These are phyloP conservation scores for Backusella westeae DNA, from an alignment of 192 early-diverging fungal genomes.

Conservation along the genomic window DNA sequence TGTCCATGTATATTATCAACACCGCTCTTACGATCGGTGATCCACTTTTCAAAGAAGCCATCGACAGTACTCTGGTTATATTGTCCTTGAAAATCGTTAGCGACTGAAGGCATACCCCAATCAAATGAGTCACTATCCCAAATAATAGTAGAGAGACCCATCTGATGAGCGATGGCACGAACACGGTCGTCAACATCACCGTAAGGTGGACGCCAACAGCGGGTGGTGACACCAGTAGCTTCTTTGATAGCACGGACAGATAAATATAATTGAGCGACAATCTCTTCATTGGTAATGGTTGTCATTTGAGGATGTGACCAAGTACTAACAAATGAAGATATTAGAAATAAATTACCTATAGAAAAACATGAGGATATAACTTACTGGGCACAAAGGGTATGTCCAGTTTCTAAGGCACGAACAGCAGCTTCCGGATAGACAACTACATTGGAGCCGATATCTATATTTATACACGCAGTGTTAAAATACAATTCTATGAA, in stretches of 20 bases:
- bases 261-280: slow-evolving; percentile 52
- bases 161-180: slow-evolving; percentile 55
- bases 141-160: slow-evolving; percentile 39
- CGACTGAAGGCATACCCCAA: slow-evolving; percentile 35
- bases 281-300: slow-evolving; percentile 37
- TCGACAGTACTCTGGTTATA: slow-evolving; percentile 25
- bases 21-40: background rate
- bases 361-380: background rate
- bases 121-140: slow-evolving; percentile 34
- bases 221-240: slow-evolving; percentile 39
- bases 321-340: slow-evolving; percentile 20
- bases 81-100: background rate
- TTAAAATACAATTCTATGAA: background rate
- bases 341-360: background rate
- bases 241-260: slow-evolving; percentile 39
- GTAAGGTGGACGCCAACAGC: slow-evolving; percentile 61
- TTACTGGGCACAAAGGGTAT: slow-evolving; percentile 53
- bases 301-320: slow-evolving; percentile 56
- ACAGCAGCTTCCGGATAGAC: slow-evolving; percentile 25
- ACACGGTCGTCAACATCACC: slow-evolving; percentile 75
- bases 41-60: slow-evolving; percentile 18
- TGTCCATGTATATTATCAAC: slow-evolving; percentile 30
- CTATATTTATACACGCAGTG: background rate
- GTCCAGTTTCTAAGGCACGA: slow-evolving; percentile 36
- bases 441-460: slow-evolving; percentile 35